Percentiles rank a stretch among this genome's conserved stretches.
Evolutionary conservation across 345 rosid genomes (phyloP).

Genomic region (Microcos paniculata): DNA sequence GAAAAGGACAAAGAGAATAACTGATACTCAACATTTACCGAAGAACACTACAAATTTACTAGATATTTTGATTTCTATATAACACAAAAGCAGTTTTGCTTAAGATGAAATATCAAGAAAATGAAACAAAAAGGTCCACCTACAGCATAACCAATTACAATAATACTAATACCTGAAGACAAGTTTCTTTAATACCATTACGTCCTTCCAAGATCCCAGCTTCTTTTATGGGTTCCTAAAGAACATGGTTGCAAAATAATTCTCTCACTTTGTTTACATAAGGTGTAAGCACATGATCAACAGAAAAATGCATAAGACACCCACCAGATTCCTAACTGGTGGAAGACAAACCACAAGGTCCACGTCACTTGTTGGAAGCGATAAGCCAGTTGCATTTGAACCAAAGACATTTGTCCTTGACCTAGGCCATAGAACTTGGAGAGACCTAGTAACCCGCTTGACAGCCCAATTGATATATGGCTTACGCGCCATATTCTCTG

Average conservation of each 20-base stretch:
- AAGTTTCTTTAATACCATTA: conserved; percentile 98
- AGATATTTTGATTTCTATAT: background rate
- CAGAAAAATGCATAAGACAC: conserved; percentile 18
- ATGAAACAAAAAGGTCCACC: background rate
- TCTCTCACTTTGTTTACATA: conserved; percentile 33
- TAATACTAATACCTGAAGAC: conserved; percentile 73
- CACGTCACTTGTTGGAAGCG: conserved; percentile 97
- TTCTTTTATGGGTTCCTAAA: conserved; percentile 97
- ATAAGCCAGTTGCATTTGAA: conserved; percentile 91
- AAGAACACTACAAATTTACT: background rate
- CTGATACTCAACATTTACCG: background rate
- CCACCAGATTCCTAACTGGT: conserved; percentile 96
- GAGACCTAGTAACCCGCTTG: conserved; percentile 91
- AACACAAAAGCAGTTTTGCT: background rate
- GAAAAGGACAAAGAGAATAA: background rate
- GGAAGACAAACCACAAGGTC: conserved; percentile 99
- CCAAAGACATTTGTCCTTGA: conserved; percentile 92
- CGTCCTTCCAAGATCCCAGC: conserved; percentile 99
- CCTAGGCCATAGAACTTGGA: conserved; percentile 97
- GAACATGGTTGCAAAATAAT: conserved; percentile 17
- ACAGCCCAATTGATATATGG: conserved; percentile 95
- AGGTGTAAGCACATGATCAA: conserved; percentile 14
- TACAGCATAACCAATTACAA: conserved; percentile 11
- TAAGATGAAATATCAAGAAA: background rate
- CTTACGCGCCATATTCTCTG: conserved; percentile 77